Conservation (phyloP, 2,329 filamentous ascomycete genomes). For the Chaetomium globosum region DNA sequence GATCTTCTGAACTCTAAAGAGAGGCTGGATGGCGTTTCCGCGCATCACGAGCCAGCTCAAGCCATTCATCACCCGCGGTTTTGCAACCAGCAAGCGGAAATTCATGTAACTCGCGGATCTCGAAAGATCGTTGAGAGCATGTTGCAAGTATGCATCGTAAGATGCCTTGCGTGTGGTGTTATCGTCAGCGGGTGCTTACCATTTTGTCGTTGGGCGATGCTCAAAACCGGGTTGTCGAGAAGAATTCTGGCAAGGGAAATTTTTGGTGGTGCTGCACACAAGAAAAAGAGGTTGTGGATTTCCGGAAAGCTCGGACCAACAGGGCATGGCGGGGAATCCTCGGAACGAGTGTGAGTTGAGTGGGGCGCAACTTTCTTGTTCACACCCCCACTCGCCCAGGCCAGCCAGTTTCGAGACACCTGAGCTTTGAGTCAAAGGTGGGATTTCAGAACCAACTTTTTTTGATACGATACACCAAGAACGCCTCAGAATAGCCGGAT, state of each 20-base stretch:
- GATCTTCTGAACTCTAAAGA: conserved; percentile 93
- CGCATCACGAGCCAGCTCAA: conserved; percentile 59
- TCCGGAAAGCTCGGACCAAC: conserved; percentile 28
- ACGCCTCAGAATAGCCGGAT: background rate
- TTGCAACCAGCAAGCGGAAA: conserved; percentile 49
- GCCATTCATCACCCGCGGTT: conserved; percentile 64
- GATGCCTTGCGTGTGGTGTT: conserved; percentile 38
- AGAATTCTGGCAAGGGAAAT: conserved; percentile 35
- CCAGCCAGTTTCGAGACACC: background rate
- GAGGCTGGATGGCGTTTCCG: conserved; percentile 61
- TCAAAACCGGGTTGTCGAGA: conserved; percentile 48
- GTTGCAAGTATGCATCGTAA: conserved; percentile 32
- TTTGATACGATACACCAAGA: background rate
- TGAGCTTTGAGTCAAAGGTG: conserved; percentile 8
- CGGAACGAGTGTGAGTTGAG: conserved; percentile 18
- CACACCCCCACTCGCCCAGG: too few species aligned
- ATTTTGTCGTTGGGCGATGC: conserved; percentile 59
- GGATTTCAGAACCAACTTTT: background rate
- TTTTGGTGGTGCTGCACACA: conserved; percentile 28
- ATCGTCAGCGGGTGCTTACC: conserved; percentile 58
- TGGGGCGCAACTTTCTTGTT: background rate
- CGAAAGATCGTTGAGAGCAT: conserved; percentile 40
- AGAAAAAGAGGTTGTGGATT: conserved; percentile 39
- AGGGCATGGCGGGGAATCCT: conserved; percentile 35
- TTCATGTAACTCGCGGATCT: conserved; percentile 43